phyloP scores from a whole-genome alignment of 768 basidiomycete genomes.

The Agaricus blazei region DNA sequence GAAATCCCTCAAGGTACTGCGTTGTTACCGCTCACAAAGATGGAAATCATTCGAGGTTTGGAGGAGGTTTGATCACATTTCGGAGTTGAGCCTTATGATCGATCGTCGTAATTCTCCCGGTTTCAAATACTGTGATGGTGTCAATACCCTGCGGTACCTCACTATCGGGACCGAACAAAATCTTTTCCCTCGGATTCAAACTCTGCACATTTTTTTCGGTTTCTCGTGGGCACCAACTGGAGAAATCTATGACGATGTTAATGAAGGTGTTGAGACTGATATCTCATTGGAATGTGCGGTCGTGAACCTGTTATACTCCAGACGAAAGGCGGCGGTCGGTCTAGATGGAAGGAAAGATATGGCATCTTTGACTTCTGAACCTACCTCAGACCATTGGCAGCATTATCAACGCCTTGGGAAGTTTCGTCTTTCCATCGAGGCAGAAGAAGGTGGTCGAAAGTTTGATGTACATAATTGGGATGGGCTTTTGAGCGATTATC shows the following conservation, averaged over 20 bases:
- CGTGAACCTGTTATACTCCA: background rate
- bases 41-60: background rate
- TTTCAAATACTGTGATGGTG: background rate
- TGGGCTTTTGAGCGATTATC: background rate
- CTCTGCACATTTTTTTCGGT: background rate
- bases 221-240: background rate
- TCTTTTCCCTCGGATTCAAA: background rate
- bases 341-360: background rate
- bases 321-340: background rate
- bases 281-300: background rate
- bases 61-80: background rate
- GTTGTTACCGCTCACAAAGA: background rate
- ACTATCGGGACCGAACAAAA: background rate
- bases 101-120: background rate
- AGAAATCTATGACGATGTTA: background rate
- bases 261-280: too few relatives aligned
- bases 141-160: background rate
- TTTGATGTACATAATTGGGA: background rate
- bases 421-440: background rate
- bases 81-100: background rate
- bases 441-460: background rate
- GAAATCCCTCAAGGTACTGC: background rate
- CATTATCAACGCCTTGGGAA: background rate
- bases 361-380: background rate
- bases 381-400: background rate